These are phyloP conservation scores for Syzygium grande DNA, from an alignment of 345 rosid species.

Conservation along the genomic window DNA sequence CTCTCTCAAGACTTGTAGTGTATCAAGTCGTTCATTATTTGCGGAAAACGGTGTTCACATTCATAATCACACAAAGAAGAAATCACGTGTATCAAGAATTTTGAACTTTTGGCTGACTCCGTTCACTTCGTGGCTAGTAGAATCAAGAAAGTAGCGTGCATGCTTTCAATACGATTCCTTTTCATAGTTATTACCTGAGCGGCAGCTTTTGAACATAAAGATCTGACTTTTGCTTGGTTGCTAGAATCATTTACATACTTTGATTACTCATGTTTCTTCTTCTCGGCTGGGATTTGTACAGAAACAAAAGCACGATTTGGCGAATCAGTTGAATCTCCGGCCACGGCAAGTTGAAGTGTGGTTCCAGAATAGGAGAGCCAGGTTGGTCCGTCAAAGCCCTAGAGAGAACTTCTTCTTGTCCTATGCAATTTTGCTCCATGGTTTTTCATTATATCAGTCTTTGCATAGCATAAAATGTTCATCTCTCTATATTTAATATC, in stretches of 20 bases:
- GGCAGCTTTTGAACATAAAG: background rate
- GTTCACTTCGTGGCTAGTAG: too few relatives aligned
- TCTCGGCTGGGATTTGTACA: background rate
- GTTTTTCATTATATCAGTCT: background rate
- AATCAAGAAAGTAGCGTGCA: background rate
- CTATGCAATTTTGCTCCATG: background rate
- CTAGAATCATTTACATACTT: background rate
- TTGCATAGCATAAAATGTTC: background rate
- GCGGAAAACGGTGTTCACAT: background rate
- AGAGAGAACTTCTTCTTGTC: background rate
- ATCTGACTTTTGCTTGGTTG: background rate
- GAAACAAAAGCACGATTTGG: constrained; percentile 14
- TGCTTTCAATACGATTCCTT: background rate
- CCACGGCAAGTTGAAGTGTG: constrained; percentile 16
- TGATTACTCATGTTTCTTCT: background rate
- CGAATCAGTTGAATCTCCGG: constrained; percentile 6
- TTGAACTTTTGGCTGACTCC: too few relatives aligned
- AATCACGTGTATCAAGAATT: background rate
- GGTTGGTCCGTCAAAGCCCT: background rate
- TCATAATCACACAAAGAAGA: background rate
- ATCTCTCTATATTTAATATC: background rate
- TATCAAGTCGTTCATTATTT: background rate
- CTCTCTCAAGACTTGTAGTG: background rate
- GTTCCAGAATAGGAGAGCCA: constrained; percentile 15
- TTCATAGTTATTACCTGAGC: background rate